Evolutionary conservation across 2,329 filamentous ascomycete genomes (phyloP).

Genomic region (Piedraia hortae): DNA sequence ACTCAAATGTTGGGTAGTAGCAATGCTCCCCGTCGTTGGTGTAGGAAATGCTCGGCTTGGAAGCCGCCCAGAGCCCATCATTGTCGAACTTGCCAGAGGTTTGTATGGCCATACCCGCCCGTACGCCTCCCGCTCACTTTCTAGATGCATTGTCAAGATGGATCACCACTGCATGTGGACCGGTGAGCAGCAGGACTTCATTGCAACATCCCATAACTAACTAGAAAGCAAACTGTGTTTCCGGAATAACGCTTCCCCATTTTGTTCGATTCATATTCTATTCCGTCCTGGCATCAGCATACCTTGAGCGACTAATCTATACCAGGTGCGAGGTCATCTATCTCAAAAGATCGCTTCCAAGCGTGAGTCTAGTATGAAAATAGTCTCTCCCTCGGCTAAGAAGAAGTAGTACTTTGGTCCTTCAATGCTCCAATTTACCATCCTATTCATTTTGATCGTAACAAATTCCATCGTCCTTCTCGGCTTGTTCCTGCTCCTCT

Average conservation of each 20-base stretch:
- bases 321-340: slow-evolving; percentile 32
- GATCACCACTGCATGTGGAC: slow-evolving; percentile 55
- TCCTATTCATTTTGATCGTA: slow-evolving; percentile 32
- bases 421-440: slow-evolving; percentile 26
- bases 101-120: background rate
- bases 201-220: slow-evolving; percentile 8
- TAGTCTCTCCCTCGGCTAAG: slow-evolving; percentile 1
- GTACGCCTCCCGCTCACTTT: background rate
- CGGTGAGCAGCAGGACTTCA: slow-evolving; percentile 8
- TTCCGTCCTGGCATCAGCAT: slow-evolving; percentile 32
- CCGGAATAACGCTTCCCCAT: slow-evolving; percentile 54
- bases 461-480: slow-evolving; percentile 31
- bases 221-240: slow-evolving; percentile 39
- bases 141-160: slow-evolving; percentile 11
- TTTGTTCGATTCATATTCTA: slow-evolving; percentile 55
- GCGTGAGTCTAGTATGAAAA: slow-evolving; percentile 18
- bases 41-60: slow-evolving; percentile 42
- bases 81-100: slow-evolving; percentile 38
- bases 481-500: slow-evolving; percentile 34
- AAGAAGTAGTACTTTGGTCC: slow-evolving; percentile 38
- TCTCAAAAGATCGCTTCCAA: slow-evolving; percentile 35
- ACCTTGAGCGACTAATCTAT: slow-evolving; percentile 34
- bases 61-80: slow-evolving; percentile 62
- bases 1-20: too few relatives aligned
- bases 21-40: too few relatives aligned